These are phyloP conservation scores for Ramaria rubella DNA, from an alignment of 768 basidiomycete genomes.

Conservation along the genomic window DNA sequence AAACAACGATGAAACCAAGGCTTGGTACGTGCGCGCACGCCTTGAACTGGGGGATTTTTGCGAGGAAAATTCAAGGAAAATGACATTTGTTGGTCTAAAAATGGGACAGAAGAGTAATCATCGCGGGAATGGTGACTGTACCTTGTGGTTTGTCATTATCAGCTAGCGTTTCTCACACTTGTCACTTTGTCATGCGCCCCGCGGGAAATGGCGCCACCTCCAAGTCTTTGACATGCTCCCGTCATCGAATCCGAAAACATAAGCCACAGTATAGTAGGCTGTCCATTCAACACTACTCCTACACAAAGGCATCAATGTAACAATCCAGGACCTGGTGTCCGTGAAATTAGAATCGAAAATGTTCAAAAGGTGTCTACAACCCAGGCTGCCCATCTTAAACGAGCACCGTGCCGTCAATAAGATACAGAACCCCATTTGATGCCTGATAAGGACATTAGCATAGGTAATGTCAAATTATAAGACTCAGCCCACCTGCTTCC, in stretches of 20 bases:
- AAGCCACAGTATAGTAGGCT: background rate
- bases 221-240: background rate
- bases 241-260: background rate
- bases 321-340: background rate
- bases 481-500: constrained; percentile 50
- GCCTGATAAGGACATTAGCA: constrained; percentile 32
- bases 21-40: no score
- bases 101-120: no score
- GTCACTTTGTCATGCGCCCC: background rate
- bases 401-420: constrained; percentile 48
- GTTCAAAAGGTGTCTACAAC: background rate
- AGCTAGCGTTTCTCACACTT: no score
- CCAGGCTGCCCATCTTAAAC: background rate
- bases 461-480: background rate
- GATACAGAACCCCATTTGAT: constrained; percentile 49
- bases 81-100: no score
- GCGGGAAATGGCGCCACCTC: background rate
- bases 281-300: background rate
- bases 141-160: no score
- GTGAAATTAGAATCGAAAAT: background rate
- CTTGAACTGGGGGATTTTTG: no score
- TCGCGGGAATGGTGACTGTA: no score
- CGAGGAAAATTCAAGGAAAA: no score
- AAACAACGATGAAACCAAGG: no score
- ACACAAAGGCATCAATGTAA: background rate